These are phyloP conservation scores for Botrytis cinerea DNA, from an alignment of 2,329 filamentous ascomycete species.

Conservation along the genomic window DNA sequence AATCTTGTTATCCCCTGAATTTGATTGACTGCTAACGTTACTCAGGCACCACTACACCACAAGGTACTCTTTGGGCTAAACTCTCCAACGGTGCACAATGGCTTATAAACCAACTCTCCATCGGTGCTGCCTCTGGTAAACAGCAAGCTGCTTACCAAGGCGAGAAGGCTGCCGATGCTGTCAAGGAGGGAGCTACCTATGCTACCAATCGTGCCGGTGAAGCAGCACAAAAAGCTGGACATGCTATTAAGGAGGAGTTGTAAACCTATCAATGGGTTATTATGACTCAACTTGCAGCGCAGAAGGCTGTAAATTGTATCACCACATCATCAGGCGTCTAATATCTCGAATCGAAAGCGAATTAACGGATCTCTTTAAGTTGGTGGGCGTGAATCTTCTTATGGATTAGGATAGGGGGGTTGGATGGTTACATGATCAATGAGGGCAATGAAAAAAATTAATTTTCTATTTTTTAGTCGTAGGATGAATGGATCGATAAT, in stretches of 20 bases:
- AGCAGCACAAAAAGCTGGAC: conserved; percentile 41
- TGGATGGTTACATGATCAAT: conserved; percentile 2
- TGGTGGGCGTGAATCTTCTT: conserved; percentile 8
- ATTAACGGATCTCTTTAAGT: conserved; percentile 4
- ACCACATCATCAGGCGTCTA: conserved; percentile 21
- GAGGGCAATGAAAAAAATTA: conserved; percentile 2
- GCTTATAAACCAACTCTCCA: conserved; percentile 51
- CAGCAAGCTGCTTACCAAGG: conserved; percentile 46
- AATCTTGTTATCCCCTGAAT: not conserved
- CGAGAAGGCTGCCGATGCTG: conserved; percentile 49
- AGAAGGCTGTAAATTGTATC: conserved; percentile 15
- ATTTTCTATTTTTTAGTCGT: not conserved
- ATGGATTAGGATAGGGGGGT: not conserved
- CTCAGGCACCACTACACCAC: conserved; percentile 57
- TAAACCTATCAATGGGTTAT: conserved; percentile 27
- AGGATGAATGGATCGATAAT: not conserved
- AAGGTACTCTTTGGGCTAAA: conserved; percentile 66
- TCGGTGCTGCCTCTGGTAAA: conserved; percentile 50
- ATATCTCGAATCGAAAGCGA: conserved; percentile 15
- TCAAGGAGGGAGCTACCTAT: conserved; percentile 42
- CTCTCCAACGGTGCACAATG: conserved; percentile 51
- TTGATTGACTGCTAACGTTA: conserved; percentile 2
- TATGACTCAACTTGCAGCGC: not conserved
- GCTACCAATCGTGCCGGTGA: conserved; percentile 43
- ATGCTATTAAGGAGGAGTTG: conserved; percentile 43